Base-by-base conservation (phyloP, 768 basidiomycete species). In the Termitomyces bulborhizus region DNA sequence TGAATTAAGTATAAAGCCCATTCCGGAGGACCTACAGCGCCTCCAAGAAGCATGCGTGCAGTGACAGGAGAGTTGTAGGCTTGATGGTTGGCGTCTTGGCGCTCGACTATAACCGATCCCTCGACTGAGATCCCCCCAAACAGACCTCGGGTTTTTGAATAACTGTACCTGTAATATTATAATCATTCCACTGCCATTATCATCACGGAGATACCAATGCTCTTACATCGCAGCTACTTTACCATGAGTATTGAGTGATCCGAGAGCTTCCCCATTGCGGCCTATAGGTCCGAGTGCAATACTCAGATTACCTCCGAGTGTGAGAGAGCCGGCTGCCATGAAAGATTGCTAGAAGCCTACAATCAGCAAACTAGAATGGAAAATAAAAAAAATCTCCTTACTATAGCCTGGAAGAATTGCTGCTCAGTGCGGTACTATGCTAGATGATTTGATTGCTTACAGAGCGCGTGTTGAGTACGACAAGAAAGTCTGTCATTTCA, bases 261-360 rank as follows among this genome's bases (percentile, higher is more conserved):
- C 94, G 57, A 73, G 77, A 3, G 93, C 96, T 73, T 98, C 96
- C n/a, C 90, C 91, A 65, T 93, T 98, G 29, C 96, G 85, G 21
- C 96, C 96, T 0, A 98, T 73, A 9, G 96, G 96, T 3, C 96
- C 96, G 0, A 97, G 77, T 8, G 95, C 88, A 43, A 93, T 73
- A 58, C 92, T 93, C 70, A 95, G 73, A 65, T 94, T 96, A 13
- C 94, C 94, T 18, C 95, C 95, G 2, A 97, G 73, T 2, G 90
- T 93, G 56, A 99, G 67, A 6, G 87, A 90, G 7, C 97, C 96
- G 15, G 93, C 88, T 12, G 93, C 80, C 96, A 98, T 98, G 72
- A 99, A 98, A 1, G 88, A 85, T 70, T 74, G 80, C 82, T 89
- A 18, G 29, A 29, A 47, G 32, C 15, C 6, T 13, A n/a, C 21